Percentiles rank a stretch among this genome's conserved stretches.
phyloP scores from a whole-genome alignment of 2,329 filamentous ascomycete genomes.

The Neofusicoccum kwambonambiense region DNA sequence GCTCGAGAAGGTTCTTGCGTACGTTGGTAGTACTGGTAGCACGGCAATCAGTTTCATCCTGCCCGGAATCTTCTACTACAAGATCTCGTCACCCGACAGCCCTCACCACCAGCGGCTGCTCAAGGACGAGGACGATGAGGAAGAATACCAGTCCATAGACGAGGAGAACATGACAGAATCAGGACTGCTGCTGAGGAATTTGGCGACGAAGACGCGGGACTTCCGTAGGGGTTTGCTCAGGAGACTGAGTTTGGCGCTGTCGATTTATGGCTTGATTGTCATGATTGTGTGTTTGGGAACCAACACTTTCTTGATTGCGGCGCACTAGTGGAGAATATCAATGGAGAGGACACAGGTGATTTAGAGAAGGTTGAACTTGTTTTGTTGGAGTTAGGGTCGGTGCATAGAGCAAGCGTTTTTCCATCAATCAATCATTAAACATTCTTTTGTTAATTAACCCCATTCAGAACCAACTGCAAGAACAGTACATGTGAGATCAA shows the following conservation, averaged over 20 bases:
- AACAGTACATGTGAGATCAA: neutral
- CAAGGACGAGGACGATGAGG: constrained; percentile 88
- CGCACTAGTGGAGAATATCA: constrained; percentile 50
- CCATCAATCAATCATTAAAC: neutral
- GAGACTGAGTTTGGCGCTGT: constrained; percentile 70
- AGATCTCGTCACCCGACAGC: constrained; percentile 88
- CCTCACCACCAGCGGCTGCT: constrained; percentile 79
- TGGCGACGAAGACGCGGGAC: constrained; percentile 57
- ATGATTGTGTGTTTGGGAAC: constrained; percentile 86
- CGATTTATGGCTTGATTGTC: constrained; percentile 79
- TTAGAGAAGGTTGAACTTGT: neutral
- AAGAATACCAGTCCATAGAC: constrained; percentile 58
- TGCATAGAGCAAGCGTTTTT: neutral
- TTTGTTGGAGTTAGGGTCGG: neutral
- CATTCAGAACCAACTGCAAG: too few relatives aligned
- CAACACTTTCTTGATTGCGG: constrained; percentile 75
- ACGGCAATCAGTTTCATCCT: constrained; percentile 97
- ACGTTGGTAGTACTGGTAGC: constrained; percentile 90
- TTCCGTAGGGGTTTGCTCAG: constrained; percentile 66
- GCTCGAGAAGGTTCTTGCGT: constrained; percentile 87
- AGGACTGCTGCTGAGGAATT: constrained; percentile 1
- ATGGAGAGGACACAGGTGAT: neutral
- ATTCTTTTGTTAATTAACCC: too few relatives aligned
- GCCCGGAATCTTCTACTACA: constrained; percentile 96
- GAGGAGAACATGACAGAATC: constrained; percentile 42